Evolutionary conservation across 1,139 yeast genomes (phyloP), one percentile per base, ranked within the genome.

Genomic region (Lodderomyces oxycetoniae): DNA sequence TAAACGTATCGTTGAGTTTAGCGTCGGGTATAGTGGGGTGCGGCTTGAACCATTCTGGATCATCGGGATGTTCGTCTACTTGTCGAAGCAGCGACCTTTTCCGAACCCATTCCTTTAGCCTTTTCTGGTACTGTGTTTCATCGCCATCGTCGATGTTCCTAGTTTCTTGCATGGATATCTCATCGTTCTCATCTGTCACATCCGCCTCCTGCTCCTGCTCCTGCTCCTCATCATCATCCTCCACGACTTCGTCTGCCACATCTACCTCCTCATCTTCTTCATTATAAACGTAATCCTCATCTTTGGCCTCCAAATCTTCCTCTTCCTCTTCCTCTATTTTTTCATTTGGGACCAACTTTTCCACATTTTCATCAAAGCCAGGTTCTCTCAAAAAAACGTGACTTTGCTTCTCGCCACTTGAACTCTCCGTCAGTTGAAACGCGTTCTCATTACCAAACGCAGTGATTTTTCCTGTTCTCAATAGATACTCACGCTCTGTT

Each of bases 401-500:
- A 36, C 67, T 63, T 37, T 46, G 50, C 9, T 26, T 28, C 29
- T 38, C 38, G 3, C 31, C 35, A 3, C 33, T 38, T 3, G 22
- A 26, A 2, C 33, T 43, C n/a, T 48, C 49, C 7, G 43, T 53
- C 31, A 52, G 58, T 27, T 52, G 59, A 43, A 85, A 85, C 4
- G 73, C 76, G 24, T 71, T 67, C 13, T 77, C 66, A 28, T 77
- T 77, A 8, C 96, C 95, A 63, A 91, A 91, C 0, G 98, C 98
- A 0, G 99, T 91, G 38, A 88, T 78, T 53, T 87, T 81, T 27
- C 99, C 99, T 0, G 89, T 89, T 43, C 98, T 67, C 1, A 91
- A 74, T 42, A 91, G 64, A 51, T 61, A 91, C 35, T 89, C 97
- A 38, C 76, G 76, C 47, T 84, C 86, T 0, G 85, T 60, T 51